These are phyloP conservation scores for Umbelopsis vinacea DNA, from an alignment of 192 early-diverging fungal species.

Conservation along the genomic window DNA sequence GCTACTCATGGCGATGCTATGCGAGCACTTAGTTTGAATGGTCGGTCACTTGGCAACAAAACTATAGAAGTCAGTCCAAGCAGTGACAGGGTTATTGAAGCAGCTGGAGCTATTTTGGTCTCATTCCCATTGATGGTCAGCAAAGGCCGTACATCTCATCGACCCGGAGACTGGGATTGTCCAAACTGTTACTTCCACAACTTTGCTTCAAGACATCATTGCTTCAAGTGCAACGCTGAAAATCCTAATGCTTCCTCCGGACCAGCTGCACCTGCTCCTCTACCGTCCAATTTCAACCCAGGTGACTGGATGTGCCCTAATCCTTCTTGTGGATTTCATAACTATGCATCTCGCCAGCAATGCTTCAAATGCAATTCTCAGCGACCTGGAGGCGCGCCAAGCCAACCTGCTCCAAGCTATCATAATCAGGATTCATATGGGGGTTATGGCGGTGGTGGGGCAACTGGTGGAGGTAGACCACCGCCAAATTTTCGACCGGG, in stretches of 20 bases:
- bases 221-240: slow-evolving; percentile 69
- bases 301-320: slow-evolving; percentile 70
- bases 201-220: slow-evolving; percentile 65
- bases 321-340: slow-evolving; percentile 61
- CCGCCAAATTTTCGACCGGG: slow-evolving; percentile 57
- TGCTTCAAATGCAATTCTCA: slow-evolving; percentile 56
- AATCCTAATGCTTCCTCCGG: slow-evolving; percentile 48
- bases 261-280: slow-evolving; percentile 32
- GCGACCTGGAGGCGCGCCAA: slow-evolving; percentile 41
- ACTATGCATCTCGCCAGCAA: slow-evolving; percentile 63
- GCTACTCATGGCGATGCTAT: slow-evolving; percentile 69
- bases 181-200: slow-evolving; percentile 72
- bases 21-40: slow-evolving; percentile 62
- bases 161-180: slow-evolving; percentile 81
- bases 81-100: slow-evolving; percentile 62
- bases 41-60: slow-evolving; percentile 60
- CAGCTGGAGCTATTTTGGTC: slow-evolving; percentile 54
- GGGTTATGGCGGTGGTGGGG: slow-evolving; percentile 31
- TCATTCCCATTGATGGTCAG: slow-evolving; percentile 54
- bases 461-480: slow-evolving; percentile 7
- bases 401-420: slow-evolving; percentile 30
- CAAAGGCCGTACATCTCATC: slow-evolving; percentile 43
- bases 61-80: slow-evolving; percentile 68
- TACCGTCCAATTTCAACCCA: slow-evolving; percentile 53
- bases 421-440: slow-evolving; percentile 36